Percentiles rank a stretch among this genome's conserved stretches.
These are phyloP conservation scores for Toxicodendron radicans DNA, from an alignment of 345 rosid genomes.

Conservation along the genomic window DNA sequence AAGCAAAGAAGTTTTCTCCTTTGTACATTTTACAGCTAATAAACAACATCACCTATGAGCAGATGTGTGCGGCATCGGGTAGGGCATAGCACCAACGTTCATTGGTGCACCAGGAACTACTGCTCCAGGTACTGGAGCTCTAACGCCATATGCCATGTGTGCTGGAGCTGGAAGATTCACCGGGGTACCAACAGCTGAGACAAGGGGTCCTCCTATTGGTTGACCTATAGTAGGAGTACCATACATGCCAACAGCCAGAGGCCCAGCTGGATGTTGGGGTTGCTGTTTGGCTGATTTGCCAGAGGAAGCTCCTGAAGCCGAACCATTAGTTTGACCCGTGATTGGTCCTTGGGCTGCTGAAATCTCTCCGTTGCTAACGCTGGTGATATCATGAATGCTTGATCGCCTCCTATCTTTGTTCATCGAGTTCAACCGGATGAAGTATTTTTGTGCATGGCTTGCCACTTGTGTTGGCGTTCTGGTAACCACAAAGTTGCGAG, in stretches of 20 bases:
- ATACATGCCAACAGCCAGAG: slow-evolving; percentile 55
- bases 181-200: slow-evolving; percentile 92
- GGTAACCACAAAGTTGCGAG: slow-evolving; percentile 90
- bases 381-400: slow-evolving; percentile 95
- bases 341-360: slow-evolving; percentile 77
- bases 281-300: slow-evolving; percentile 64
- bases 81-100: slow-evolving; percentile 69
- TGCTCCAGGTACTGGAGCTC: slow-evolving; percentile 63
- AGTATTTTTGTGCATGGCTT: slow-evolving; percentile 96
- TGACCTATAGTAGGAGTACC: slow-evolving; percentile 78
- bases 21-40: slow-evolving; percentile 44
- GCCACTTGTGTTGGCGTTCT: slow-evolving; percentile 99
- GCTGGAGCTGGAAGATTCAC: slow-evolving; percentile 73
- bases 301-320: slow-evolving; percentile 48
- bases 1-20: slow-evolving; percentile 33
- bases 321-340: slow-evolving; percentile 79
- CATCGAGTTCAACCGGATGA: slow-evolving; percentile 85
- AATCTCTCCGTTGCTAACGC: slow-evolving; percentile 70
- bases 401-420: slow-evolving; percentile 95
- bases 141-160: slow-evolving; percentile 75
- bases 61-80: slow-evolving; percentile 68
- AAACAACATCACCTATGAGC: slow-evolving; percentile 62
- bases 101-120: slow-evolving; percentile 79
- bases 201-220: slow-evolving; percentile 76
- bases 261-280: slow-evolving; percentile 44